Base-by-base conservation (phyloP, 768 basidiomycete genomes). In the Pisolithus microcarpus region DNA sequence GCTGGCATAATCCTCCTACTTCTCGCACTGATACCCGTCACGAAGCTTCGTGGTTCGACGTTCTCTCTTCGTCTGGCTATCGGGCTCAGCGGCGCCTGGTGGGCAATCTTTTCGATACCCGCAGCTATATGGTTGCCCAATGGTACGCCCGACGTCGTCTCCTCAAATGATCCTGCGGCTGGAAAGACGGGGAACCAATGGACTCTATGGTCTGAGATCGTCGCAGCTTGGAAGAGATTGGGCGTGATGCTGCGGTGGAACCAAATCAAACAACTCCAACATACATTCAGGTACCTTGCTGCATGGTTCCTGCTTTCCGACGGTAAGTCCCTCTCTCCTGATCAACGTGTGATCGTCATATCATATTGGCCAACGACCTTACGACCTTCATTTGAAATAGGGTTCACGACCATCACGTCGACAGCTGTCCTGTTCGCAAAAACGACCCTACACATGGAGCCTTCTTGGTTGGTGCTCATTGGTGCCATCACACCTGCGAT, bases 231-330 rank as follows among this genome's bases (percentile, higher is more conserved):
- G 94, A 75, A 72, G 48, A 70, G 85, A 21, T 74, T 98, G 0
- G 82, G 80, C 0, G 72, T 69, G 30, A 92, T 92, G 86, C 71
- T 97, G 19, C 73, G 72, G 1, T 84, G 80, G 75, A 70, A 68
- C 7, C 84, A 95, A 61, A 81, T 94, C 38, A 78, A 77, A 64
- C 77, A 78, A 48, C 72, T 97, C 15, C 76, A 78, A 28, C 85
- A 91, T 60, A 92, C 93, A 1, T 98, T 94, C 73, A 78, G 78
- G 57, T 97, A 91, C 59, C 82, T 97, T 39, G 79, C 84, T 5
- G 91, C 95, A 0, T 97, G 94, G 93, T 94, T 96, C 65, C 75
- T 98, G 11, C 79, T 98, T 21, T 91, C 88, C 1, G 94, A 98
- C 60, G 90, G 91, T 88, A 48, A 40, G 78, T 66, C 28, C 6